Evolutionary conservation across 495 filamentous ascomycete genomes (phyloP).

Genomic region (Neurospora sp.): DNA sequence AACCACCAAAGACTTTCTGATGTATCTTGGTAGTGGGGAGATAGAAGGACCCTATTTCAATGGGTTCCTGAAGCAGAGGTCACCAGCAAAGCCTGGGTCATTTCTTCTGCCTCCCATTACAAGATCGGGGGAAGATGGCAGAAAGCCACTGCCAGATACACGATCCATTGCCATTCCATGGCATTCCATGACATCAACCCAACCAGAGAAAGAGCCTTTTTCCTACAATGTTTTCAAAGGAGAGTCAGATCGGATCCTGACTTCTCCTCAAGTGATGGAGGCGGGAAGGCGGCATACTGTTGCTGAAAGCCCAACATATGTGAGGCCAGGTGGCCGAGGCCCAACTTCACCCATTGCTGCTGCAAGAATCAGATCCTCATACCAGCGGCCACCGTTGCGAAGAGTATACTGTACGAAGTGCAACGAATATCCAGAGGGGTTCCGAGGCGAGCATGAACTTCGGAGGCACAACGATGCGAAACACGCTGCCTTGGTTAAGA

Average conservation of each 20-base stretch:
- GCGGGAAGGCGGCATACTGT: conserved; percentile 37
- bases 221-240: conserved; percentile 18
- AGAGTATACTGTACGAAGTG: conserved; percentile 74
- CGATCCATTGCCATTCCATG: conserved; percentile 30
- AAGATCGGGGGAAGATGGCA: conserved; percentile 22
- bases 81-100: conserved; percentile 18
- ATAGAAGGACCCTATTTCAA: conserved; percentile 29
- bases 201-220: conserved; percentile 19
- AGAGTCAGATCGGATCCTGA: conserved; percentile 22
- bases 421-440: conserved; percentile 74
- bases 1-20: conserved; percentile 34
- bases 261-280: conserved; percentile 24
- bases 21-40: conserved; percentile 35
- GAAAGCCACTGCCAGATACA: conserved; percentile 35
- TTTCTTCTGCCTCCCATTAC: conserved; percentile 23
- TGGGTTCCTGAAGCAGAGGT: conserved; percentile 35
- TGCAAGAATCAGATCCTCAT: conserved; percentile 56
- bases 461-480: conserved; percentile 76
- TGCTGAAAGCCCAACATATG: conserved; percentile 35
- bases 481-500: conserved; percentile 62
- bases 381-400: conserved; percentile 65
- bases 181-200: conserved; percentile 11
- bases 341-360: conserved; percentile 30
- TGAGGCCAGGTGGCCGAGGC: conserved; percentile 25
- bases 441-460: conserved; percentile 90